A percentile compares a stretch with the other conserved stretches of the same genome.
These are phyloP conservation scores for Cadophora sp. DNA, from an alignment of 2,329 filamentous ascomycete species.

Conservation along the genomic window DNA sequence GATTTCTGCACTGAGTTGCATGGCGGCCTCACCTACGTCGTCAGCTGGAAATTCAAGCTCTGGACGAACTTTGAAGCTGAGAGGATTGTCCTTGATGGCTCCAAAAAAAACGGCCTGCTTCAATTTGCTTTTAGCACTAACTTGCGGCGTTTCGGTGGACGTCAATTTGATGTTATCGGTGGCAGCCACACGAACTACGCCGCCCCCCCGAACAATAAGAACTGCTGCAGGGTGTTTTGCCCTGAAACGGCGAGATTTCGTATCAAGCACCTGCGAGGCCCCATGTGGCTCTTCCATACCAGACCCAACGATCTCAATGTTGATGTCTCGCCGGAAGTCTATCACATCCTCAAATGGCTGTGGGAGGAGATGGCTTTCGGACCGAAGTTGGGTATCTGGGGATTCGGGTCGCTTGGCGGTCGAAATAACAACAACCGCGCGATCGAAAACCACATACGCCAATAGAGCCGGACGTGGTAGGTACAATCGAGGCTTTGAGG, in stretches of 20 bases:
- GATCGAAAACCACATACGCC: slow-evolving; percentile 81
- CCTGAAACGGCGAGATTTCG: slow-evolving; percentile 58
- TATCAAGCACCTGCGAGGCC: slow-evolving; percentile 50
- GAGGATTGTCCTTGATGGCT: slow-evolving; percentile 78
- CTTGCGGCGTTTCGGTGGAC: slow-evolving; percentile 61
- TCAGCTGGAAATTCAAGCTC: slow-evolving; percentile 70
- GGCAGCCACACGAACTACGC: slow-evolving; percentile 64
- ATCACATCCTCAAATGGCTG: slow-evolving; percentile 85
- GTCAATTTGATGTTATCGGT: slow-evolving; percentile 66
- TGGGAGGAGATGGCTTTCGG: slow-evolving; percentile 67
- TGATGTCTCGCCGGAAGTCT: slow-evolving; percentile 72
- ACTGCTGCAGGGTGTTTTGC: slow-evolving; percentile 68
- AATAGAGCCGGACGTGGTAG: slow-evolving; percentile 81
- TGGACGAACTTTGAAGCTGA: slow-evolving; percentile 78
- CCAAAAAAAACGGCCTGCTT: slow-evolving; percentile 97
- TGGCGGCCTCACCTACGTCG: slow-evolving; percentile 78
- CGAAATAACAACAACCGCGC: slow-evolving; percentile 79
- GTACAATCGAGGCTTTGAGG: slow-evolving; percentile 69
- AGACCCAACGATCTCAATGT: slow-evolving; percentile 68
- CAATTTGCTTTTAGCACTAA: slow-evolving; percentile 87
- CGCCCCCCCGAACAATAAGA: slow-evolving; percentile 67
- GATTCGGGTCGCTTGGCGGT: slow-evolving; percentile 71
- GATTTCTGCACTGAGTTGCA: slow-evolving; percentile 82
- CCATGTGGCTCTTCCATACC: slow-evolving; percentile 65
- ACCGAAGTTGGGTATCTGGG: slow-evolving; percentile 77